These are phyloP conservation scores for Trametes elegans DNA, from an alignment of 768 basidiomycete species.

Conservation along the genomic window DNA sequence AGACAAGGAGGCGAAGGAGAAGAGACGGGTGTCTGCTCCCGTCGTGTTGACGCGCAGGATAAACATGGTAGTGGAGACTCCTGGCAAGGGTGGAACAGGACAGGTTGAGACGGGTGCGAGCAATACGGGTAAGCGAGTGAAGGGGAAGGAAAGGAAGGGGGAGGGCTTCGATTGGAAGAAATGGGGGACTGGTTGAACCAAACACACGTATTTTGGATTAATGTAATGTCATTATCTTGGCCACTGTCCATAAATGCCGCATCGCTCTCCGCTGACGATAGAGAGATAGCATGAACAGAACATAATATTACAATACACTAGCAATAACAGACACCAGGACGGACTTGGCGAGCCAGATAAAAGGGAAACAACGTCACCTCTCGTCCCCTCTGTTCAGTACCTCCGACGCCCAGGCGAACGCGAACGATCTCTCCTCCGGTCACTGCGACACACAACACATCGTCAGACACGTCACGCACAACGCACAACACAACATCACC, in stretches of 20 bases:
- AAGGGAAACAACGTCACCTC: neutral
- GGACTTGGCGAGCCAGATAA: neutral
- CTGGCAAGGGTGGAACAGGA: neutral
- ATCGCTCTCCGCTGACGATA: too few relatives aligned
- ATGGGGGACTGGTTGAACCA: slow-evolving; percentile 4
- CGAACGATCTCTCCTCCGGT: slow-evolving; percentile 31
- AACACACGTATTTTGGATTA: neutral
- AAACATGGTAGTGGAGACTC: neutral
- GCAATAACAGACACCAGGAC: slow-evolving; percentile 7
- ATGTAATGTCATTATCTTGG: too few relatives aligned
- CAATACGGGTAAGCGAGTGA: neutral
- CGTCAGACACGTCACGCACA: slow-evolving; percentile 2
- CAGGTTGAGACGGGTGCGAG: neutral
- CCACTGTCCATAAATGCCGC: neutral
- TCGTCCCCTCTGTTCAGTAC: slow-evolving; percentile 19
- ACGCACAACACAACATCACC: slow-evolving; percentile 31
- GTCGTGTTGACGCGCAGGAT: neutral
- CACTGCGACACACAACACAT: slow-evolving; percentile 19
- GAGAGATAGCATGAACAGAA: neutral
- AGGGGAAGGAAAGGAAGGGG: neutral
- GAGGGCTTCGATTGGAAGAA: slow-evolving; percentile 14
- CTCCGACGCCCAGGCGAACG: slow-evolving; percentile 31
- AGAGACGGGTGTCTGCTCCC: neutral
- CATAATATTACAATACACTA: slow-evolving; percentile 15
- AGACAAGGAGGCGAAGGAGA: neutral